Evolutionary conservation across 169 alveolate genomes (phyloP), one percentile per base, ranked within the genome.

Genomic region (Cryptosporidium meleagridis): DNA sequence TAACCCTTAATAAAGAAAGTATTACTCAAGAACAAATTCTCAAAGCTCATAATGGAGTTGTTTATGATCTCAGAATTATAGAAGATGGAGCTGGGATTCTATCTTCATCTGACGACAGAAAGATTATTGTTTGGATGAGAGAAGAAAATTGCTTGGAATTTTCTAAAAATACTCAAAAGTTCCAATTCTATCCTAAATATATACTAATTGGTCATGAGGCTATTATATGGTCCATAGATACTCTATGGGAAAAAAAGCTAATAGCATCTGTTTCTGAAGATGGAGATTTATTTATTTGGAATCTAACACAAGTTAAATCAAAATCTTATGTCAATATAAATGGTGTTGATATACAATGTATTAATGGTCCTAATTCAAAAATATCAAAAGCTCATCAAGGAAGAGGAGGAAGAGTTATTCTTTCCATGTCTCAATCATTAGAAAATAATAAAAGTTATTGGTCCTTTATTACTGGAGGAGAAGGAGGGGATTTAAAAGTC

Each of bases 61-160:
- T 80, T 9, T 80, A 80, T n/a, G 73, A 65, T 80, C 23, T 80
- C 41, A 39, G 12, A 26, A 62, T 59, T 12, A 41, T 73, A 1
- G 26, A 33, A 4, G 39, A 37, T 39, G 62, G 67, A 16, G 16
- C 14, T 12, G 31, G 41, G 23, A 80, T 80, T 41, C 35, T 80
- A 5, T 80, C 89, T 9, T 80, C 75, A 18, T 80, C 89, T 44
- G 89, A 80, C 44, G 89, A 80, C 55, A 80, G 89, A 80, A 65
- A 80, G 59, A 80, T 80, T 33, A 26, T 59, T 16, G 35, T 80
- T 80, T 80, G 89, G 89, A 44, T 26, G 21, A 39, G 18, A 31
- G 55, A 80, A 18, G 65, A 48, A 10, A 62, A 44, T 21, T 5
- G 35, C 2, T 37, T 44, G 3, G 4, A 2, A 26, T 0, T 26